These are phyloP conservation scores for Gossypium gossypioides DNA, from an alignment of 441 rosid species.

Conservation along the genomic window DNA sequence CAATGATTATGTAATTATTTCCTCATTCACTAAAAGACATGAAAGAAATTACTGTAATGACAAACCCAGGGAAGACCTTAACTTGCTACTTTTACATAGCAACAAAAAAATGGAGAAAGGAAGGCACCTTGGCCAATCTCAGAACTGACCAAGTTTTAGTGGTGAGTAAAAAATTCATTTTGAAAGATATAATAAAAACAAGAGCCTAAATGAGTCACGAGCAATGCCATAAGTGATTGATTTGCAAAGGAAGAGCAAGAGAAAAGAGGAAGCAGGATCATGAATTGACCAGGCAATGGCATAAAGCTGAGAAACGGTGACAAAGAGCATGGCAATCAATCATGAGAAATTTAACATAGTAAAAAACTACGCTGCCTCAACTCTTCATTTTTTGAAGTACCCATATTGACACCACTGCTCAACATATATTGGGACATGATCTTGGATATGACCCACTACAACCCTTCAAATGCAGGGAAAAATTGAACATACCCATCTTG, in stretches of 20 bases:
- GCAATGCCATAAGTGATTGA: neutral
- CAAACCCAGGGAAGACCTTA: neutral
- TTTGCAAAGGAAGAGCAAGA: neutral
- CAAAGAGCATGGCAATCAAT: conserved; percentile 1
- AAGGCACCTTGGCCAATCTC: neutral
- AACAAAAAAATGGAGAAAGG: neutral
- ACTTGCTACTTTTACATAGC: neutral
- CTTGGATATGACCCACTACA: neutral
- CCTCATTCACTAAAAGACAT: neutral
- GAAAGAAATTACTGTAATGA: neutral
- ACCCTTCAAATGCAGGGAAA: neutral
- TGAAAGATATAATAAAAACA: neutral
- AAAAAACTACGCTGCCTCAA: neutral
- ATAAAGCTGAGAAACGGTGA: neutral
- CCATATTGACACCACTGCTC: neutral
- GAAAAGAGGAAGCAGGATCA: neutral
- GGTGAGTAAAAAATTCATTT: neutral
- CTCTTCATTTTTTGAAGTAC: neutral
- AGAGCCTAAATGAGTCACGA: neutral
- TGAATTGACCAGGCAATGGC: neutral
- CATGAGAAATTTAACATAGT: neutral
- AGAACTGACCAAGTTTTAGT: neutral
- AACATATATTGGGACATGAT: neutral
- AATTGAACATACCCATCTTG: neutral
- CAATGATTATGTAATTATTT: neutral